Evolutionary conservation across 2,329 filamentous ascomycete genomes (phyloP).

Genomic region (Didymella arachidicola): DNA sequence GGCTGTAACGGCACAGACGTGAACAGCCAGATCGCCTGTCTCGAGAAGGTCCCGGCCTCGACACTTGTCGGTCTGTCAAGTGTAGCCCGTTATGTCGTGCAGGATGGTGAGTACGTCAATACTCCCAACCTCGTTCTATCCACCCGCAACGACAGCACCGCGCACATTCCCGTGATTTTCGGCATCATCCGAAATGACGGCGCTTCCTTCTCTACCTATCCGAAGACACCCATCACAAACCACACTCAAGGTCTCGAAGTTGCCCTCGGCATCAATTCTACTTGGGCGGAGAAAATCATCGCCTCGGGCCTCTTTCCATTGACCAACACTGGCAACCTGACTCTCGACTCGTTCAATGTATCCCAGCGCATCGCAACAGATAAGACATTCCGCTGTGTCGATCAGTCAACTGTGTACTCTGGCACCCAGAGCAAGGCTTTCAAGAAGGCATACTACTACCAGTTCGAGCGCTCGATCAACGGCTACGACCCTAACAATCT

Average conservation of each 20-base stretch:
- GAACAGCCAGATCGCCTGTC: constrained; percentile 61
- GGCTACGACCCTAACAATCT: constrained; percentile 63
- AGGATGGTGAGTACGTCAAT: constrained; percentile 65
- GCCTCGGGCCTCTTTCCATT: constrained; percentile 61
- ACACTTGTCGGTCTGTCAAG: constrained; percentile 53
- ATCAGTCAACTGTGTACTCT: constrained; percentile 65
- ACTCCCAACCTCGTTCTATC: constrained; percentile 58
- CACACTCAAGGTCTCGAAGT: constrained; percentile 55
- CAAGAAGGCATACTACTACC: constrained; percentile 64
- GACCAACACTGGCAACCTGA: constrained; percentile 58
- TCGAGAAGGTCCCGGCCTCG: constrained; percentile 57
- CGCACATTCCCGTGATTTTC: constrained; percentile 64
- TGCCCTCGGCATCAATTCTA: constrained; percentile 57
- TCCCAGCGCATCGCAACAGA: constrained; percentile 65
- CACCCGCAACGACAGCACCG: constrained; percentile 53
- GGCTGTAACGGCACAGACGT: constrained; percentile 60
- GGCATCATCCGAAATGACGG: constrained; percentile 64
- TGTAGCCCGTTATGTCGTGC: constrained; percentile 62
- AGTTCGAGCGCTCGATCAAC: constrained; percentile 65
- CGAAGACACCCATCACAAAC: constrained; percentile 53
- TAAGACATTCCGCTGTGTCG: constrained; percentile 66
- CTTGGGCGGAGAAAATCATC: constrained; percentile 44
- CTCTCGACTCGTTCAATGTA: constrained; percentile 65
- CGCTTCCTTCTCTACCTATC: constrained; percentile 62
- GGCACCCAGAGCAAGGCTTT: constrained; percentile 58